Evolutionary conservation across 2,329 filamentous ascomycete genomes (phyloP).

Genomic region (Phyllosticta citribraziliensis): DNA sequence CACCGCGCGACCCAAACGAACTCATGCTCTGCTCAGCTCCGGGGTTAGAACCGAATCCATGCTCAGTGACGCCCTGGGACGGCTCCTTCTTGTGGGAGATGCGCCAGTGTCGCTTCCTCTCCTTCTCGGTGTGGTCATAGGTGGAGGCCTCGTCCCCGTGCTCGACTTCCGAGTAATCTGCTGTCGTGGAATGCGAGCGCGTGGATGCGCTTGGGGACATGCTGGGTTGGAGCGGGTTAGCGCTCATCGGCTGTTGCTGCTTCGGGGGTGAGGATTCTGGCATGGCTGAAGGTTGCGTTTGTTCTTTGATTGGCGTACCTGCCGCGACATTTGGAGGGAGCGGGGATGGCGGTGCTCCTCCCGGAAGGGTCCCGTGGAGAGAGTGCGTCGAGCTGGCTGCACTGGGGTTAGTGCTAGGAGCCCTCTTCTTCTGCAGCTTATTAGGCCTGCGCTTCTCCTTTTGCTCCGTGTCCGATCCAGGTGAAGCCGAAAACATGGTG

Average conservation of each 20-base stretch:
- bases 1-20: constrained; percentile 20
- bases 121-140: constrained; percentile 23
- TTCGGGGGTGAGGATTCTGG: constrained; percentile 8
- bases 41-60: constrained; percentile 26
- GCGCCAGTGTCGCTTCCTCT: constrained; percentile 62
- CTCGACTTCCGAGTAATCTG: constrained; percentile 74
- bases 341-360: constrained; percentile 19
- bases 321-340: constrained; percentile 21
- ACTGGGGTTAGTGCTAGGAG: constrained; percentile 71
- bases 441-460: constrained; percentile 64
- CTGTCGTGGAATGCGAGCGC: constrained; percentile 57
- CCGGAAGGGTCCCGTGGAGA: constrained; percentile 4
- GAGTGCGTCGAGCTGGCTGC: constrained; percentile 86
- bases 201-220: constrained; percentile 69
- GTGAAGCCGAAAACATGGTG: constrained; percentile 39
- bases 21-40: constrained; percentile 31
- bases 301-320: constrained; percentile 18
- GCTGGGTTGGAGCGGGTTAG: constrained; percentile 38
- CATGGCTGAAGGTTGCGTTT: constrained; percentile 15
- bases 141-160: constrained; percentile 51
- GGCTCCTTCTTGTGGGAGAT: constrained; percentile 40
- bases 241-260: constrained; percentile 4
- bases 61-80: constrained; percentile 22
- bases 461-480: constrained; percentile 52
- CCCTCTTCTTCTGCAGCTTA: constrained; percentile 82